Evolutionary conservation across 1,284 basidiomycete genomes (phyloP).

Genomic region (Malassezia caprae): DNA sequence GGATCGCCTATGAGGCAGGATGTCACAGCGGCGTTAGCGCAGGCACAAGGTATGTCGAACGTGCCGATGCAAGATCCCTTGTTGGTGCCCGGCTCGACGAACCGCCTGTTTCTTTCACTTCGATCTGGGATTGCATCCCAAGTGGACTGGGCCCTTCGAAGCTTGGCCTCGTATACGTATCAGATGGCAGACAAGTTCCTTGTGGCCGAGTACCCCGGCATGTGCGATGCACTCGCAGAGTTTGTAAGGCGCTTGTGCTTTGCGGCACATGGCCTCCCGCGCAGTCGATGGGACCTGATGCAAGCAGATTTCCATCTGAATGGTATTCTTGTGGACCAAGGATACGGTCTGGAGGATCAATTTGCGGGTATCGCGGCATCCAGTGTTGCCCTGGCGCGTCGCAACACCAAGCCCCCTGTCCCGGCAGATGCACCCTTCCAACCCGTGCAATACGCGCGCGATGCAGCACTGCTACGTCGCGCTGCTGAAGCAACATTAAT

Average conservation of each 20-base stretch:
- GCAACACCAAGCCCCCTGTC: not conserved
- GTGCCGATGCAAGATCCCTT: slow-evolving; percentile 12
- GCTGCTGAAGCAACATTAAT: slow-evolving; percentile 32
- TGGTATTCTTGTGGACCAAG: slow-evolving; percentile 18
- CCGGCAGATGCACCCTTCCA: slow-evolving; percentile 1
- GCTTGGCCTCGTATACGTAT: slow-evolving; percentile 24
- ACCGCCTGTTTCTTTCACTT: slow-evolving; percentile 38
- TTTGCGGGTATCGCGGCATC: not conserved
- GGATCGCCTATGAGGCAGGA: not conserved
- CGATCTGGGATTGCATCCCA: slow-evolving; percentile 38
- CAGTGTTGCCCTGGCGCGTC: not conserved
- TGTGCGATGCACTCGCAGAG: slow-evolving; percentile 31
- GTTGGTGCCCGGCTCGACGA: slow-evolving; percentile 30
- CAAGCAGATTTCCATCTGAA: not conserved
- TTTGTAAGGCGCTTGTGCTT: slow-evolving; percentile 25
- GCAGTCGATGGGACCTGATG: slow-evolving; percentile 25
- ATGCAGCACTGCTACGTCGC: slow-evolving; percentile 30
- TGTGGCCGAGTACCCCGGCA: slow-evolving; percentile 29
- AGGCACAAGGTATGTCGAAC: not conserved
- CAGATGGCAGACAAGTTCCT: slow-evolving; percentile 18
- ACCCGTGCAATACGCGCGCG: slow-evolving; percentile 7
- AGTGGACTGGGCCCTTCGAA: slow-evolving; percentile 40
- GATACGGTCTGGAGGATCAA: slow-evolving; percentile 23
- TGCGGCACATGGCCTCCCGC: slow-evolving; percentile 25
- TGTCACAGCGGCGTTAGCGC: not conserved